phyloP scores from a whole-genome alignment of 2,329 filamentous ascomycete species.

The Proliferodiscus dingleyae region DNA sequence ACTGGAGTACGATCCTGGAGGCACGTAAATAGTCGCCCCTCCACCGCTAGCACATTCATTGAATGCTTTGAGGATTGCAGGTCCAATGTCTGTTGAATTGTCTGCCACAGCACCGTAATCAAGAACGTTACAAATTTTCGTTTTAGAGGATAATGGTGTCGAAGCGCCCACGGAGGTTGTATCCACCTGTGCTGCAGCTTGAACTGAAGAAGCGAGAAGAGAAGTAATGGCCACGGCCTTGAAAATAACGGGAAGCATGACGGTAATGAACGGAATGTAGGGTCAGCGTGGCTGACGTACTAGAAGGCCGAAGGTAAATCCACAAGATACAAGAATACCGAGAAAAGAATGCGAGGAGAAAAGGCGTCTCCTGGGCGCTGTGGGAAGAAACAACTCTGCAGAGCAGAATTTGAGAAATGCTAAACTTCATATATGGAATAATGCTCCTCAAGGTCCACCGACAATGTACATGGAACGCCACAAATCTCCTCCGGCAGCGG shows the following conservation, averaged over 20 bases:
- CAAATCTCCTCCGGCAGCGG: background rate
- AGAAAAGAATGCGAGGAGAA: background rate
- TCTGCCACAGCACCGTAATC: conserved; percentile 30
- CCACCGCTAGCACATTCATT: conserved; percentile 25
- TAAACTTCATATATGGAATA: background rate
- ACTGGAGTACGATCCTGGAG: conserved; percentile 16
- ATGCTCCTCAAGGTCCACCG: background rate
- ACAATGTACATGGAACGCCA: background rate
- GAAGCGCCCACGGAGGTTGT: conserved; percentile 25
- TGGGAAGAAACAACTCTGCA: background rate
- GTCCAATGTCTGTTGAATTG: conserved; percentile 31
- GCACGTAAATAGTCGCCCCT: conserved; percentile 16
- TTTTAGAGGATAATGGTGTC: conserved; percentile 28
- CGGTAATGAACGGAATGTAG: background rate
- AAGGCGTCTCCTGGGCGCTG: background rate
- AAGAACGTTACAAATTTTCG: conserved; percentile 30
- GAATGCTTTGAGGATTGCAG: conserved; percentile 29
- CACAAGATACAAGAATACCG: background rate
- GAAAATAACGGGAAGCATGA: background rate
- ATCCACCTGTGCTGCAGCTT: conserved; percentile 12
- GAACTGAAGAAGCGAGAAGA: conserved; percentile 9
- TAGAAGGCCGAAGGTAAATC: background rate
- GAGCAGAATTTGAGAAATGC: background rate
- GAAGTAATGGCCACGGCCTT: conserved; percentile 1
- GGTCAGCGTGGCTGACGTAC: background rate